Evolutionary conservation across 441 rosid species (phyloP).

Genomic region (Pelargonium citronellum): DNA sequence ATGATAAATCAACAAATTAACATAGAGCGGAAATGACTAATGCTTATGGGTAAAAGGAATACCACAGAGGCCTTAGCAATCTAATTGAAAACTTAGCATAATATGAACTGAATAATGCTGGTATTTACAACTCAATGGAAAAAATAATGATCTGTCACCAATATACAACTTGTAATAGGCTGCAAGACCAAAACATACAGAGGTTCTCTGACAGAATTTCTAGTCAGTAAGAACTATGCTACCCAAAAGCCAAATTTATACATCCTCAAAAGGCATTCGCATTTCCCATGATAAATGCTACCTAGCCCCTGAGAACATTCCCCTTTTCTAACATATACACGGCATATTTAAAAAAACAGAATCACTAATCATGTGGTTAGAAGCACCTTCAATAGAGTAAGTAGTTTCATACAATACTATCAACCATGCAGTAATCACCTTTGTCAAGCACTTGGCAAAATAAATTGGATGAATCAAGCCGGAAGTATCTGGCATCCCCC

Average conservation of each 20-base stretch:
- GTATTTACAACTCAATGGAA: neutral
- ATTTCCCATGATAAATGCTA: too few species aligned
- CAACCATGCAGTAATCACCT: conserved; percentile 36
- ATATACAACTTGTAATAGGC: neutral
- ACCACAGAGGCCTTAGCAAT: neutral
- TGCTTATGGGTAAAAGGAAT: neutral
- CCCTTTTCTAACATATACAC: neutral
- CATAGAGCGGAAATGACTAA: neutral
- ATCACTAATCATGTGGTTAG: neutral
- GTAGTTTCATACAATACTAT: conserved; percentile 1
- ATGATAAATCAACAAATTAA: neutral
- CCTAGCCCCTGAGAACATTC: neutral
- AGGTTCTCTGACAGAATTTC: neutral
- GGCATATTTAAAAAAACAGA: neutral
- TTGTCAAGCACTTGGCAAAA: conserved; percentile 72
- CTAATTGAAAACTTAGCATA: neutral
- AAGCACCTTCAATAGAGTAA: neutral
- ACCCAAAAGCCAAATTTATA: neutral
- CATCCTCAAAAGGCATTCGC: too few species aligned
- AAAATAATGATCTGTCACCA: neutral
- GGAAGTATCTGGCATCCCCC: conserved; percentile 81
- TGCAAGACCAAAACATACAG: neutral
- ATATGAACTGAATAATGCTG: neutral
- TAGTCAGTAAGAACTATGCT: neutral
- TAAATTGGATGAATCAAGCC: conserved; percentile 66